Percentiles rank a stretch among this genome's conserved stretches.
phyloP scores from a whole-genome alignment of 129 eudicot genomes.

The Lactuca sativa region DNA sequence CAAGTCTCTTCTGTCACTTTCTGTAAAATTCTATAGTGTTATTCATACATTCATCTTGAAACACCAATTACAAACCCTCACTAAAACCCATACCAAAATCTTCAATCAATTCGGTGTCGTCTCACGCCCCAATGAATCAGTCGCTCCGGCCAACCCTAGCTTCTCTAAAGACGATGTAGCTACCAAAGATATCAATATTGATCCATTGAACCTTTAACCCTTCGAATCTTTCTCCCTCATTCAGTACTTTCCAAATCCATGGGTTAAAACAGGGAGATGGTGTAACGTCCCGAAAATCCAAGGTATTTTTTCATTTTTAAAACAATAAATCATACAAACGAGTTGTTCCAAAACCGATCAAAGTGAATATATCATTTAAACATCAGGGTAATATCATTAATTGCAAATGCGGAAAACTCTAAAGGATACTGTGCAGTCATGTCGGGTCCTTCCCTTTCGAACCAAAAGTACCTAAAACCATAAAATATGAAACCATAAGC shows the following conservation, averaged over 20 bases:
- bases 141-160: slow-evolving; percentile 63
- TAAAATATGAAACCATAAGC: too few relatives aligned
- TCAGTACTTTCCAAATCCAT: slow-evolving; percentile 34
- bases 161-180: slow-evolving; percentile 71
- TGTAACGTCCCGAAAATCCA: too few relatives aligned
- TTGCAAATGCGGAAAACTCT: too few relatives aligned
- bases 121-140: slow-evolving; percentile 51
- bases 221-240: slow-evolving; percentile 71
- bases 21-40: slow-evolving; percentile 64
- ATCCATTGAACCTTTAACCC: slow-evolving; percentile 52
- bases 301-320: too few relatives aligned
- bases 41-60: slow-evolving; percentile 57
- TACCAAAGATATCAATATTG: slow-evolving; percentile 76
- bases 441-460: too few relatives aligned
- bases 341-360: too few relatives aligned
- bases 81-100: slow-evolving; percentile 17
- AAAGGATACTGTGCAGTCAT: too few relatives aligned
- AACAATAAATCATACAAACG: too few relatives aligned
- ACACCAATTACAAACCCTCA: slow-evolving; percentile 53
- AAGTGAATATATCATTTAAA: too few relatives aligned
- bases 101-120: slow-evolving; percentile 45
- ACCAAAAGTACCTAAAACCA: too few relatives aligned
- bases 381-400: too few relatives aligned
- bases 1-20: slow-evolving; percentile 21
- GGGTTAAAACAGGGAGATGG: slow-evolving; percentile 20